Conservation (phyloP, 2,329 filamentous ascomycete genomes). For the Bipolaris oryzae region DNA sequence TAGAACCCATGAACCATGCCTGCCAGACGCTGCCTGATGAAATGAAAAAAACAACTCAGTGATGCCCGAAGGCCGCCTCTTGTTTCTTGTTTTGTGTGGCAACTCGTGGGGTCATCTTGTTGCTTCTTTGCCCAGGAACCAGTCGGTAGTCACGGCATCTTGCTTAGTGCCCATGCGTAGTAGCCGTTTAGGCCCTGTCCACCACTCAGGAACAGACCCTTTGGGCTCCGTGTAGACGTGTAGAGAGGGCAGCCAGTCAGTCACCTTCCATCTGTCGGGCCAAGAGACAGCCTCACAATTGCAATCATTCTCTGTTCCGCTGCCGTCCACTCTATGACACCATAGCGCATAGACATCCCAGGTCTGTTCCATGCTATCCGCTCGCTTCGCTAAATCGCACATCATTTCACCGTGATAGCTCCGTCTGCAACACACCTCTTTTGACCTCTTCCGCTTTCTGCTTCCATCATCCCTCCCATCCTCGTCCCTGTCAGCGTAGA, state of each 20-base stretch:
- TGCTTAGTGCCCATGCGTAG: neutral
- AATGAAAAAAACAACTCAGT: neutral
- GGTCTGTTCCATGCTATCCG: neutral
- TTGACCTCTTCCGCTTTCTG: neutral
- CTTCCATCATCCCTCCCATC: neutral
- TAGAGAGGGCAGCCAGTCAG: too few species aligned
- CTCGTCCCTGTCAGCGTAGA: neutral
- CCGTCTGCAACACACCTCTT: neutral
- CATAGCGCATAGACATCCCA: neutral
- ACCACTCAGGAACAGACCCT: neutral
- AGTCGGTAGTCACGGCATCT: neutral
- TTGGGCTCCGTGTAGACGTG: too few species aligned
- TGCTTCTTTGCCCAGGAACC: neutral
- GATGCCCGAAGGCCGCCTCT: constrained; percentile 20
- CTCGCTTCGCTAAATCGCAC: neutral
- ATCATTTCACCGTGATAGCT: neutral
- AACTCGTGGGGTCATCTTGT: neutral
- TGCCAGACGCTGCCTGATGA: constrained; percentile 17
- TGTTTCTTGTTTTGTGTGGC: constrained; percentile 4
- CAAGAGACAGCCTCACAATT: neutral
- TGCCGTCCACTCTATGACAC: neutral
- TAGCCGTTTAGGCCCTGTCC: neutral
- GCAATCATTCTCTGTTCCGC: neutral
- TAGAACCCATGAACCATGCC: neutral
- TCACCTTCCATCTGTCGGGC: neutral